Evolutionary conservation across 73 alveolate species (phyloP).

Genomic region (Paramecium caudatum): DNA sequence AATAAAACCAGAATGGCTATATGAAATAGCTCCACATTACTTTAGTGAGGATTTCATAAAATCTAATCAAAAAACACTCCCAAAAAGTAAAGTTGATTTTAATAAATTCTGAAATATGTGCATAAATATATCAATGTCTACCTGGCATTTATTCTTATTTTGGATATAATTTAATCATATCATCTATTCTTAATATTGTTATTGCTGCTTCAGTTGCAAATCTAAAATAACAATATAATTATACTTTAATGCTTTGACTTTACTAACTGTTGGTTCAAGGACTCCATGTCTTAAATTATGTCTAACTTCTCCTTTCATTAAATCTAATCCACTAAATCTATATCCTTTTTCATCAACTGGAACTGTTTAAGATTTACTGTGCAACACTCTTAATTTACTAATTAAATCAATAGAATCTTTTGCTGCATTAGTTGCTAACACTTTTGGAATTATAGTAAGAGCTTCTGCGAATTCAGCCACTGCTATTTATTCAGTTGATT

Average conservation of each 20-base stretch:
- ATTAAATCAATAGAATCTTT: conserved; percentile 96
- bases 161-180: conserved; percentile 94
- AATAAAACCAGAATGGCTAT: conserved; percentile 98
- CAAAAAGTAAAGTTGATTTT: neutral
- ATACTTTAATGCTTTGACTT: conserved; percentile 93
- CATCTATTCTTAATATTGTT: conserved; percentile 98
- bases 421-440: conserved; percentile 99
- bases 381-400: conserved; percentile 95
- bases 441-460: conserved; percentile 96
- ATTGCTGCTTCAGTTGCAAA: conserved; percentile 99
- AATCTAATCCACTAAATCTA: conserved; percentile 95
- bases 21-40: conserved; percentile 98
- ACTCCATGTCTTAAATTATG: conserved; percentile 98
- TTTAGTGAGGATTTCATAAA: conserved; percentile 76
- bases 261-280: conserved; percentile 98
- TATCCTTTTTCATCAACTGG: conserved; percentile 81
- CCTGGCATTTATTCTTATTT: conserved; percentile 84
- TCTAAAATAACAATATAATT: conserved; percentile 30
- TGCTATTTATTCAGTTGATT: conserved; percentile 98
- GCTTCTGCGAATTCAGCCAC: conserved; percentile 98
- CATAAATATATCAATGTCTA: conserved; percentile 80
- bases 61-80: neutral
- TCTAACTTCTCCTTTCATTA: conserved; percentile 94
- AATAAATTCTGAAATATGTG: conserved; percentile 26
- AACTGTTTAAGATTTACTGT: conserved; percentile 88